Evolutionary conservation across 2,329 filamentous ascomycete genomes (phyloP).

Genomic region (Venturia aucupariae): DNA sequence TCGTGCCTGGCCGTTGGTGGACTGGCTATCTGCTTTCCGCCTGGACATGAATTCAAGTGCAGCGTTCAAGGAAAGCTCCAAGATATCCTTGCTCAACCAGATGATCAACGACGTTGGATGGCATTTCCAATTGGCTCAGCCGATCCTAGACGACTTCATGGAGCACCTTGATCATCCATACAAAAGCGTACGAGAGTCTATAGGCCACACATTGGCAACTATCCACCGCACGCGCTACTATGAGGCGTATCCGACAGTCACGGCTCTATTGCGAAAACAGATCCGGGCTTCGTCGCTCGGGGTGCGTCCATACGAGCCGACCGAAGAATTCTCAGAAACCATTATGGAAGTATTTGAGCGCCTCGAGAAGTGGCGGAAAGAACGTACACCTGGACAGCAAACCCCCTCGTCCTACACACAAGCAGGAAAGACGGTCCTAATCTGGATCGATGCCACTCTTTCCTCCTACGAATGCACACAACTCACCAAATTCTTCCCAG

Average conservation of each 20-base stretch:
- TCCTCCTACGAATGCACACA: constrained; percentile 89
- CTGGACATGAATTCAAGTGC: constrained; percentile 93
- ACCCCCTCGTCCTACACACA: constrained; percentile 91
- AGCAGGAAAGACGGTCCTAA: constrained; percentile 87
- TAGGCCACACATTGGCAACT: constrained; percentile 77
- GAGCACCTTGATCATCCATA: constrained; percentile 92
- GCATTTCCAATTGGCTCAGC: constrained; percentile 88
- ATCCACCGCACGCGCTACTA: constrained; percentile 90
- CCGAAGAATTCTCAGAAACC: constrained; percentile 60
- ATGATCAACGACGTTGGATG: constrained; percentile 81
- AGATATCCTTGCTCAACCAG: constrained; percentile 84
- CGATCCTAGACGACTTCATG: constrained; percentile 82
- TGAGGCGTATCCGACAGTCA: constrained; percentile 80
- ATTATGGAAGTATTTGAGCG: constrained; percentile 67
- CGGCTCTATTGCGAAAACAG: constrained; percentile 66
- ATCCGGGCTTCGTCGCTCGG: constrained; percentile 74
- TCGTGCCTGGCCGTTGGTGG: constrained; percentile 74
- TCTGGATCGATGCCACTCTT: constrained; percentile 88
- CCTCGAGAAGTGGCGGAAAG: constrained; percentile 78
- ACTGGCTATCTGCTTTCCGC: constrained; percentile 73
- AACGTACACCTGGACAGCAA: constrained; percentile 79
- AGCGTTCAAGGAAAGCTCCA: constrained; percentile 97
- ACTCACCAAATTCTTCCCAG: constrained; percentile 82
- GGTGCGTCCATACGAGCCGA: constrained; percentile 71
- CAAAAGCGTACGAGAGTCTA: constrained; percentile 91